A percentile compares a stretch with the other conserved stretches of the same genome.
Evolutionary conservation across 192 early-diverging fungal species (phyloP).

Genomic region (Umbelopsis ramanniana): DNA sequence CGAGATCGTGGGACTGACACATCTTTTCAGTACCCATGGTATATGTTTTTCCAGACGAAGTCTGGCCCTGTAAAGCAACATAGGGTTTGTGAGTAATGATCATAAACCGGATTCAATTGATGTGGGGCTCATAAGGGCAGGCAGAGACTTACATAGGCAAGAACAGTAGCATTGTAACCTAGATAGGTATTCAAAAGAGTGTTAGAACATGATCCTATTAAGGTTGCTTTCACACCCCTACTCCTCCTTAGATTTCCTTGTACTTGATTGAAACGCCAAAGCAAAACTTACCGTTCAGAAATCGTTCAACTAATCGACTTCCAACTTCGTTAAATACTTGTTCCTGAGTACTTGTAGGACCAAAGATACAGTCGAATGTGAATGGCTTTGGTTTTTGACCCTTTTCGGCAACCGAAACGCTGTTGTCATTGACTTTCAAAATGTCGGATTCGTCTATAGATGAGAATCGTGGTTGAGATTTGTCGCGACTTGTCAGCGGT

Average conservation of each 20-base stretch:
- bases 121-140: not conserved
- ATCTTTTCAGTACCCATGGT: constrained; percentile 86
- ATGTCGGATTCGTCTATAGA: constrained; percentile 35
- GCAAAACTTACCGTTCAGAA: constrained; percentile 32
- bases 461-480: constrained; percentile 32
- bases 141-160: constrained; percentile 76
- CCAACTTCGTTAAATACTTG: constrained; percentile 37
- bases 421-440: constrained; percentile 36
- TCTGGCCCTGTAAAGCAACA: constrained; percentile 62
- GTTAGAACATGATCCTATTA: not conserved
- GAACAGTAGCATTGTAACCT: constrained; percentile 94
- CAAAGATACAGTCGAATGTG: constrained; percentile 40
- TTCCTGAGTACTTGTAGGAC: constrained; percentile 35
- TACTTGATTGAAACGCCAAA: no score
- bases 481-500: constrained; percentile 35
- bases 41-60: constrained; percentile 93
- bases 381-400: constrained; percentile 37
- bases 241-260: no score
- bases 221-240: constrained; percentile 6
- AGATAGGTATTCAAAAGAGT: constrained; percentile 35
- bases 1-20: constrained; percentile 16
- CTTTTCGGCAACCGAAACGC: constrained; percentile 25
- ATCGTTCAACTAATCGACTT: constrained; percentile 33
- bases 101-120: not conserved
- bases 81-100: not conserved